A percentile compares a stretch with the other conserved stretches of the same genome.
phyloP scores from a whole-genome alignment of 768 basidiomycete species.

The Lactifluus hygrophoroides region DNA sequence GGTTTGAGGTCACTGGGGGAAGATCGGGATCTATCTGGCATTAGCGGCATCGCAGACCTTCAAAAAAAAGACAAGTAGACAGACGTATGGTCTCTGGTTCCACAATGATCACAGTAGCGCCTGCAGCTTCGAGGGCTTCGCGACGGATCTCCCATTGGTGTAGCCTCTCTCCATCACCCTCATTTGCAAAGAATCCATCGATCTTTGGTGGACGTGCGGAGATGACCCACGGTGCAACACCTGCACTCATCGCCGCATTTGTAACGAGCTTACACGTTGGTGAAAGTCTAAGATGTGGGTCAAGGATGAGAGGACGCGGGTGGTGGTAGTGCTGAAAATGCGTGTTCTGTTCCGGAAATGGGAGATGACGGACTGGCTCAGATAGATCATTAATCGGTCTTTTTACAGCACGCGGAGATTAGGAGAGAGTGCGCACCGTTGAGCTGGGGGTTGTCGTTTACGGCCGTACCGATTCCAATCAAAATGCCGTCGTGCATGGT shows the following conservation, averaged over 20 bases:
- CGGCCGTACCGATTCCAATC: conserved; percentile 80
- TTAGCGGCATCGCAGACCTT: background rate
- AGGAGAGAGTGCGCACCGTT: conserved; percentile 48
- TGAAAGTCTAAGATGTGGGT: conserved; percentile 60
- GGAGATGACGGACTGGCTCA: conserved; percentile 48
- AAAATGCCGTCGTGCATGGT: conserved; percentile 90
- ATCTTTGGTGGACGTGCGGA: conserved; percentile 30
- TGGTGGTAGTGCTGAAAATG: conserved; percentile 33
- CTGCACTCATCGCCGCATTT: conserved; percentile 51
- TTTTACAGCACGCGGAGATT: background rate
- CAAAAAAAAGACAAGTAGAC: conserved; percentile 27
- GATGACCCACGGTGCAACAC: conserved; percentile 69
- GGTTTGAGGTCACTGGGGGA: conserved; percentile 25
- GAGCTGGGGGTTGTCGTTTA: conserved; percentile 92
- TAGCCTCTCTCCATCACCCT: conserved; percentile 14
- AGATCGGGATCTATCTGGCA: conserved; percentile 8
- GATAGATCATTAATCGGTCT: background rate
- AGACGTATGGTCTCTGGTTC: conserved; percentile 25
- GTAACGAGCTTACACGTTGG: conserved; percentile 58
- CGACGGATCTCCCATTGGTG: conserved; percentile 30
- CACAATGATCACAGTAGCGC: conserved; percentile 57
- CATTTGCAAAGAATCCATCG: conserved; percentile 22
- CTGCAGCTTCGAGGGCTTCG: conserved; percentile 46
- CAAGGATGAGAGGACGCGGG: conserved; percentile 83
- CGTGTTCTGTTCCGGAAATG: conserved; percentile 24